Evolutionary conservation across 129 eudicot genomes (phyloP).

Genomic region (Helianthus annuus): DNA sequence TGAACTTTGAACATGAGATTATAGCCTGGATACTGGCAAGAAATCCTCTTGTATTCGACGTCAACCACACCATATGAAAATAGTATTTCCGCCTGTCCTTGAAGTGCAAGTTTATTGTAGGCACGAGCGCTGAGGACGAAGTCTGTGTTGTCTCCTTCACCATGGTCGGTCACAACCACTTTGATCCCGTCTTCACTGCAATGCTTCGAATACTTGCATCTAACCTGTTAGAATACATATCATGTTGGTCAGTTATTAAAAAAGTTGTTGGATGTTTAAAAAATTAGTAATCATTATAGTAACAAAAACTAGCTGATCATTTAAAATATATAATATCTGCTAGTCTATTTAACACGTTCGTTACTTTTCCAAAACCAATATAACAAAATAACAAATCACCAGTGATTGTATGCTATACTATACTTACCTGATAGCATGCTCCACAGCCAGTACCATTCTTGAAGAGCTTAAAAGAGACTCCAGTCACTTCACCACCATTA

Average conservation of each 20-base stretch:
- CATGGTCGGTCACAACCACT: constrained; percentile 81
- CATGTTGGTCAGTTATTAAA: neutral
- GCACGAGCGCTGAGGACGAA: constrained; percentile 66
- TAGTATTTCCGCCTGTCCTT: constrained; percentile 49
- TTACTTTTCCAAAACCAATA: neutral
- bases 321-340: no score
- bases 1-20: constrained; percentile 75
- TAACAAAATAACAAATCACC: no score
- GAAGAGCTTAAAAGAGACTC: constrained; percentile 68
- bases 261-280: neutral
- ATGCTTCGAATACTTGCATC: constrained; percentile 65
- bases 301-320: no score
- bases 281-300: no score
- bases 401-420: neutral
- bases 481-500: constrained; percentile 75
- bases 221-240: constrained; percentile 47
- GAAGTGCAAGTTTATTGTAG: constrained; percentile 63
- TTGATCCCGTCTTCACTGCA: constrained; percentile 79
- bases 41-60: constrained; percentile 56
- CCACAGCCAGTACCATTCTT: constrained; percentile 94
- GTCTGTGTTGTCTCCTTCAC: constrained; percentile 79
- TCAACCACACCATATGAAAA: constrained; percentile 75
- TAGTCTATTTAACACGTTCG: no score
- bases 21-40: constrained; percentile 63
- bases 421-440: constrained; percentile 96